Evolutionary conservation across 768 basidiomycete species (phyloP).

Genomic region (Crepidotus variabilis): DNA sequence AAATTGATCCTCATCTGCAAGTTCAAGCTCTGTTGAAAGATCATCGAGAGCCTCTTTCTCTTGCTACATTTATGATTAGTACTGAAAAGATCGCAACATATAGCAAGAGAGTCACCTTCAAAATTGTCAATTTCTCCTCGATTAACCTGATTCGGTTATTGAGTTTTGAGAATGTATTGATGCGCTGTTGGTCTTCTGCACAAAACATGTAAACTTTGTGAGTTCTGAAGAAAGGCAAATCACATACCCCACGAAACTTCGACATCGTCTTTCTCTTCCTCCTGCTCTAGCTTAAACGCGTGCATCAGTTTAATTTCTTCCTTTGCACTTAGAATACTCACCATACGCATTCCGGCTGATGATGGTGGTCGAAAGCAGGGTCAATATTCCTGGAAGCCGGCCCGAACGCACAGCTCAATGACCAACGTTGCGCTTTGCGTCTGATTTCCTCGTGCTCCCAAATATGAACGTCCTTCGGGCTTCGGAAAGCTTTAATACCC

Average conservation of each 20-base stretch:
- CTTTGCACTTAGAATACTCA: slow-evolving; percentile 6
- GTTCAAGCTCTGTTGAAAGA: slow-evolving; percentile 80
- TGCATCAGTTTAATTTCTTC: slow-evolving; percentile 5
- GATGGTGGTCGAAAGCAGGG: slow-evolving; percentile 9
- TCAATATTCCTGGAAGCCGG: background rate
- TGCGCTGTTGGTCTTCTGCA: slow-evolving; percentile 81
- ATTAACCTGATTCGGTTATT: slow-evolving; percentile 74
- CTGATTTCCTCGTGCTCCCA: background rate
- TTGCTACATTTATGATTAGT: slow-evolving; percentile 48
- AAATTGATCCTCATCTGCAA: slow-evolving; percentile 79
- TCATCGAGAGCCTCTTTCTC: slow-evolving; percentile 96
- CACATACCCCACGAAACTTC: slow-evolving; percentile 83
- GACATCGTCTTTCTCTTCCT: slow-evolving; percentile 72
- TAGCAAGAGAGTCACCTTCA: slow-evolving; percentile 53
- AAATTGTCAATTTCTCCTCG: slow-evolving; percentile 64
- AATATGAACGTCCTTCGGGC: background rate
- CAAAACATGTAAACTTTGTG: slow-evolving; percentile 4
- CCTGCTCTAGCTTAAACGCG: slow-evolving; percentile 55
- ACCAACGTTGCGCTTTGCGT: background rate
- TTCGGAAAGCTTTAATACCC: background rate
- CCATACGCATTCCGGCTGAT: slow-evolving; percentile 24
- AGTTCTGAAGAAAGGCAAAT: no score
- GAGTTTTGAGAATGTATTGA: slow-evolving; percentile 89
- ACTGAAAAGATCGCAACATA: background rate
- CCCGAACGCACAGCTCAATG: background rate